Evolutionary conservation across 176 grass and related monocot genomes (phyloP), one percentile per base, ranked within the genome.

Genomic region (Ensete ventricosum): DNA sequence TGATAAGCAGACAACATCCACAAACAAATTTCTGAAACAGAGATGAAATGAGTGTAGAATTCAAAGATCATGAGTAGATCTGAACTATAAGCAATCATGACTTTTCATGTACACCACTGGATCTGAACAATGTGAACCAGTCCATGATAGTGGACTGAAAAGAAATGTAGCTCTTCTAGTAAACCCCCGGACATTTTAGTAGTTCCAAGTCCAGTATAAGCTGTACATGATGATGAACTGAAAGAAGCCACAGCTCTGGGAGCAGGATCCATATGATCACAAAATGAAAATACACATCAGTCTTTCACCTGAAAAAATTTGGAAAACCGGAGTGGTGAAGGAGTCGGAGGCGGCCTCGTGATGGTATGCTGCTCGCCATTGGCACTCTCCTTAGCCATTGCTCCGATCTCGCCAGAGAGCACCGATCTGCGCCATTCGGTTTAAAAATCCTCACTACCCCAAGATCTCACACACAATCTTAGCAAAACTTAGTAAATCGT

Each of bases 251-350:
- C 34, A 43, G 34, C 34, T 43, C 34, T 43, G 34, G 34, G 6
- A 43, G 34, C 34, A 43, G 34, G 34, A 43, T 43, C 34, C 34
- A 43, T 43, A 43, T 57, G 55, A 57, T 57, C 57, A 60, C 57
- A 60, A 59, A 21, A 60, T 60, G 16, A 60, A 60, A 43, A 43
- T 43, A 6, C 34, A 6, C 34, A 43, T 43, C 34, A 43, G 4
- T 43, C 34, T 43, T 43, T 24, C 29, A 99, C 96, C 91, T 99
- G 96, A 76, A 89, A 99, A 78, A 99, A 95, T 80, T 89, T 99
- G 90, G 96, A 99, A 84, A 99, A 99, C 52, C 96, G 91, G 64
- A 99, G 84, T 14, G 96, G 96, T 2, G 96, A 99, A 20, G 96
- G 96, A 6, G 84, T 85, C 14, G 96, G 96, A 72, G 96, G 91